These are phyloP conservation scores for Neurospora sp. DNA, from an alignment of 495 filamentous ascomycete genomes.

Conservation along the genomic window DNA sequence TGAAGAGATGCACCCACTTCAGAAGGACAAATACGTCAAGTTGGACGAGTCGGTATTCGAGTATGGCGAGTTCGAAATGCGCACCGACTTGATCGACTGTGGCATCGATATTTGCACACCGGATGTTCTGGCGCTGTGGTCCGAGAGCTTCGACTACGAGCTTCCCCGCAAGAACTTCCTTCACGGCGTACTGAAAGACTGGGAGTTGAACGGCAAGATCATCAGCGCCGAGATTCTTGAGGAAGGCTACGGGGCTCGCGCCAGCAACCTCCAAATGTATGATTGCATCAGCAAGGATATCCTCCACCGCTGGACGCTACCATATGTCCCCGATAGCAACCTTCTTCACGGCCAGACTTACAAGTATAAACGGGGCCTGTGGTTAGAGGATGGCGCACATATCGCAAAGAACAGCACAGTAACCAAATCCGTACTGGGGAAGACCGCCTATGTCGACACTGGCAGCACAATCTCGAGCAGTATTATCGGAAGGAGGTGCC, in stretches of 20 bases:
- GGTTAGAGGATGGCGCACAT: conserved; percentile 60
- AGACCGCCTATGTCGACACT: conserved; percentile 63
- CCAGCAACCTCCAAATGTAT: conserved; percentile 77
- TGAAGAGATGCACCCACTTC: conserved; percentile 56
- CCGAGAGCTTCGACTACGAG: conserved; percentile 96
- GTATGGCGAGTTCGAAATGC: conserved; percentile 62
- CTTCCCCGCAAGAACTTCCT: conserved; percentile 79
- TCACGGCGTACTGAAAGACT: conserved; percentile 87
- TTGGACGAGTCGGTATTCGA: conserved; percentile 57
- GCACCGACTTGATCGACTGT: conserved; percentile 85
- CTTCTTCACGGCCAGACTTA: conserved; percentile 67
- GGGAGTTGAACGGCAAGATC: conserved; percentile 90
- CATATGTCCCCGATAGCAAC: conserved; percentile 87
- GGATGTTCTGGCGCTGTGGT: conserved; percentile 89
- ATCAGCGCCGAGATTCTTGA: conserved; percentile 83
- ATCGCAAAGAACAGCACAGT: conserved; percentile 38
- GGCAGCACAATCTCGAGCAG: conserved; percentile 58
- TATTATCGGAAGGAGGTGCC: conserved; percentile 71
- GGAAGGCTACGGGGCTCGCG: conserved; percentile 72
- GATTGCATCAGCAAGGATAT: conserved; percentile 85
- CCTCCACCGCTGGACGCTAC: conserved; percentile 82
- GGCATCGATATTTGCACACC: conserved; percentile 97
- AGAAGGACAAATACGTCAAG: conserved; percentile 44
- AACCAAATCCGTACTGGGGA: conserved; percentile 62
- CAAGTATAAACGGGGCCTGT: conserved; percentile 56